Percentiles rank a stretch among this genome's conserved stretches.
phyloP scores from a whole-genome alignment of 208 protist genomes.

The Angomonas ambiguus region DNA sequence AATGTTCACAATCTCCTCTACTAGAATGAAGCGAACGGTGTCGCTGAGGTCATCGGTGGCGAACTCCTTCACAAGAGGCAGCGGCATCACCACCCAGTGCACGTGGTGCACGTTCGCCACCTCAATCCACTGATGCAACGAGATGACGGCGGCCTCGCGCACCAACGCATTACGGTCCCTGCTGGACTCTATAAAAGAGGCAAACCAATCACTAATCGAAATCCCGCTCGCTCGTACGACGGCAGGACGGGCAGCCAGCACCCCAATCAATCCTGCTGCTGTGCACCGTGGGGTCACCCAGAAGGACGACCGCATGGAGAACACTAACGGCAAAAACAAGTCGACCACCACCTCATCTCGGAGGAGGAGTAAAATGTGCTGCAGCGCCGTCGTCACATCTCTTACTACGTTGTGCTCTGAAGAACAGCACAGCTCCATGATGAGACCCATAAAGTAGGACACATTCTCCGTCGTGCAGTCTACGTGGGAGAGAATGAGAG shows the following conservation, averaged over 20 bases:
- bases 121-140: conserved; percentile 57
- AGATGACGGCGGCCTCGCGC: conserved; percentile 38
- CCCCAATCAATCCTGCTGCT: conserved; percentile 50
- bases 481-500: conserved; percentile 43
- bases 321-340: conserved; percentile 53
- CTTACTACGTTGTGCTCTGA: conserved; percentile 43
- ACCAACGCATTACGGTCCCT: conserved; percentile 49
- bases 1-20: conserved; percentile 42
- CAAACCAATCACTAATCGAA: conserved; percentile 56
- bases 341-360: conserved; percentile 35
- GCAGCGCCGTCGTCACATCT: conserved; percentile 32
- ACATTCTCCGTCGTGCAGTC: conserved; percentile 31
- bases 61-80: conserved; percentile 53
- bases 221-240: conserved; percentile 43
- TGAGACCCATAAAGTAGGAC: conserved; percentile 64
- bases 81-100: conserved; percentile 48
- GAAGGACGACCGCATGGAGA: conserved; percentile 58
- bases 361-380: conserved; percentile 31
- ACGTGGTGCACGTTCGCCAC: conserved; percentile 48
- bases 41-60: conserved; percentile 66
- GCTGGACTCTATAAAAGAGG: conserved; percentile 53
- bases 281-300: conserved; percentile 65
- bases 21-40: conserved; percentile 55
- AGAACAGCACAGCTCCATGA: conserved; percentile 64
- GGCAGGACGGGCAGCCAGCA: conserved; percentile 37